These are phyloP conservation scores for Hymenoscyphus occultus DNA, from an alignment of 2,329 filamentous ascomycete genomes.

Conservation along the genomic window DNA sequence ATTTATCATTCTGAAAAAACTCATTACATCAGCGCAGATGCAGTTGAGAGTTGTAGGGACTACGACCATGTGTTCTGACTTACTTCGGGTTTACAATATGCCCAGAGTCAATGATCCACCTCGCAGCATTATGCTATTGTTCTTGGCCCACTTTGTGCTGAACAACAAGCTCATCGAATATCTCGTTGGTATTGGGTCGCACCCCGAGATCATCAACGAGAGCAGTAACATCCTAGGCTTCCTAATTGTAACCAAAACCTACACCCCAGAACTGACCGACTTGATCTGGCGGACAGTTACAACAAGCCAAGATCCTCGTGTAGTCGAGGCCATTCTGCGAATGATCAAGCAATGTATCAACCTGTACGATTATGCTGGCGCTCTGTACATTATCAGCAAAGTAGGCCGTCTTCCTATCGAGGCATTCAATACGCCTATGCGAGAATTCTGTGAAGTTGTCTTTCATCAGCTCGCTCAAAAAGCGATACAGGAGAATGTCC, in stretches of 20 bases:
- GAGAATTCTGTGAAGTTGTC: slow-evolving; percentile 58
- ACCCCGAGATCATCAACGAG: slow-evolving; percentile 81
- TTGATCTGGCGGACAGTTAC: slow-evolving; percentile 80
- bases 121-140: slow-evolving; percentile 57
- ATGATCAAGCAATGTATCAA: slow-evolving; percentile 55
- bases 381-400: slow-evolving; percentile 70
- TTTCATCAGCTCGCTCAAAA: slow-evolving; percentile 50
- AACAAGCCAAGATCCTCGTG: slow-evolving; percentile 76
- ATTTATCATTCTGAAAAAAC: slow-evolving; percentile 64
- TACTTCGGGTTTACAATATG: slow-evolving; percentile 64
- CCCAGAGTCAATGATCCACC: slow-evolving; percentile 39
- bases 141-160: slow-evolving; percentile 67
- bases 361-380: slow-evolving; percentile 46
- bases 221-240: slow-evolving; percentile 86
- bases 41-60: slow-evolving; percentile 80
- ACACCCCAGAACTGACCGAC: slow-evolving; percentile 69
- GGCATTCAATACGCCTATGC: slow-evolving; percentile 59
- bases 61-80: slow-evolving; percentile 66
- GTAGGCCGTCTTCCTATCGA: slow-evolving; percentile 62
- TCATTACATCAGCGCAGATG: slow-evolving; percentile 85
- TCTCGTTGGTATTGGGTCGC: slow-evolving; percentile 84
- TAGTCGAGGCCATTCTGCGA: slow-evolving; percentile 74
- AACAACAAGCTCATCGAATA: slow-evolving; percentile 75
- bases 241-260: slow-evolving; percentile 73
- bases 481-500: slow-evolving; percentile 38